Conservation (phyloP, 345 rosid species). For the Ceriops zippeliana region DNA sequence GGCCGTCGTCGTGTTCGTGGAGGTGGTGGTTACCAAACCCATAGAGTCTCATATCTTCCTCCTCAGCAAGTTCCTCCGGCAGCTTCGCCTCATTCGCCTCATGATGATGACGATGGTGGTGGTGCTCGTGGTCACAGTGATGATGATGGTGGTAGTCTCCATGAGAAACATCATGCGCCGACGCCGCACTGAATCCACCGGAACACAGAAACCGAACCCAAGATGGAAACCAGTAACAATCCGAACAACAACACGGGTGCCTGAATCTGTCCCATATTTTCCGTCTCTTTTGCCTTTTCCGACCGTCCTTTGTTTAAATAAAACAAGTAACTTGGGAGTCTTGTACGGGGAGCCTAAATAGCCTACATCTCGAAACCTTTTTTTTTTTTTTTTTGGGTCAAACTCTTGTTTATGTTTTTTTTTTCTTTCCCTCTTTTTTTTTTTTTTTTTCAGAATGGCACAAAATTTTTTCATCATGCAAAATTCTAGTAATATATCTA, state of each 20-base stretch:
- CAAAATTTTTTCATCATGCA: too few relatives aligned
- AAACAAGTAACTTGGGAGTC: too few relatives aligned
- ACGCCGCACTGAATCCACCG: slow-evolving; percentile 33
- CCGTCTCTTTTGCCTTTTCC: too few relatives aligned
- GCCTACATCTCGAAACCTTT: too few relatives aligned
- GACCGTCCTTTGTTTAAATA: too few relatives aligned
- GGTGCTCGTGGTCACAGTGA: slow-evolving; percentile 21
- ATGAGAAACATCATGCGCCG: slow-evolving; percentile 35
- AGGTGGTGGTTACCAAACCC: slow-evolving; percentile 59
- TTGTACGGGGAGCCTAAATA: too few relatives aligned
- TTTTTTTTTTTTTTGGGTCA: too few relatives aligned
- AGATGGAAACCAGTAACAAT: slow-evolving; percentile 22
- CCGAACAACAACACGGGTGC: slow-evolving; percentile 5
- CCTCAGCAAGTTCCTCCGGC: slow-evolving; percentile 93
- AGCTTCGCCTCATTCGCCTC: slow-evolving; percentile 31
- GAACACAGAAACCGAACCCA: slow-evolving; percentile 52
- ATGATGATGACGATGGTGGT: slow-evolving; percentile 18
- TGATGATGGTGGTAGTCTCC: slow-evolving; percentile 33
- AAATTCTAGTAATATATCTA: too few relatives aligned
- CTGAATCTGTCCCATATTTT: slow-evolving; percentile 27
- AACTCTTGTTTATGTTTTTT: too few relatives aligned
- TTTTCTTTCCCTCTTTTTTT: too few relatives aligned
- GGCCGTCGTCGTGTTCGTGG: slow-evolving; percentile 28
- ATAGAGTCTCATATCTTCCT: slow-evolving; percentile 81
- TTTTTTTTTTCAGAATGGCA: too few relatives aligned